phyloP scores from a whole-genome alignment of 179 eudicot genomes.

The Beta corolliflora region DNA sequence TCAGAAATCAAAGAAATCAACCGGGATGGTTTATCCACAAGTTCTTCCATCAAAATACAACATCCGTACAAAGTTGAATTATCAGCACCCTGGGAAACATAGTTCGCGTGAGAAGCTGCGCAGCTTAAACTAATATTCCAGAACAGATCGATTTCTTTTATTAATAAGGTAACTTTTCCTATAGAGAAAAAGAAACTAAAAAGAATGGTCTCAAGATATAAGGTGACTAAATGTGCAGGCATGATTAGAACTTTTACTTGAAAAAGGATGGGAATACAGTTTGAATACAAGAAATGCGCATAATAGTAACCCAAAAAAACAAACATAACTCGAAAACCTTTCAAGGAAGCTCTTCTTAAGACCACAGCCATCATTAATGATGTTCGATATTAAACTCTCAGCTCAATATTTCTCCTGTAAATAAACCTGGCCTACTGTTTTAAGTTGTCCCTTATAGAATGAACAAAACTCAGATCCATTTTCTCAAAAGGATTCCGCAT shows the following conservation, averaged over 20 bases:
- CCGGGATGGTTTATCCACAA: conserved; percentile 78
- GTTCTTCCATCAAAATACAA: conserved; percentile 89
- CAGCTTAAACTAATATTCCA: background rate
- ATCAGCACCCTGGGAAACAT: conserved; percentile 74
- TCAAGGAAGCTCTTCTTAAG: background rate
- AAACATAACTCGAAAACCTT: conserved; percentile 1
- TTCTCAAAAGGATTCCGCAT: no score
- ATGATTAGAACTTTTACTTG: background rate
- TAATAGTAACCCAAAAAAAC: background rate
- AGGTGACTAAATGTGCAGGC: background rate
- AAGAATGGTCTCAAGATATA: background rate
- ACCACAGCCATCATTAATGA: background rate
- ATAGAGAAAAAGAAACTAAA: background rate
- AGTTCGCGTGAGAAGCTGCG: conserved; percentile 26
- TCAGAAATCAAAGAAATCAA: conserved; percentile 83
- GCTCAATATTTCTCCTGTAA: background rate
- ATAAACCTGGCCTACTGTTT: no score
- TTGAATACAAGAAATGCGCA: background rate
- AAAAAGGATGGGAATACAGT: background rate
- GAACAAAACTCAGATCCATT: no score
- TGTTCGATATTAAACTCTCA: background rate
- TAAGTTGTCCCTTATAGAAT: no score
- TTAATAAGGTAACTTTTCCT: background rate
- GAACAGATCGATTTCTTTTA: background rate
- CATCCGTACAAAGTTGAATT: conserved; percentile 90